phyloP scores from a whole-genome alignment of 2,329 filamentous ascomycete species.

The Tolypocladium paradoxum region DNA sequence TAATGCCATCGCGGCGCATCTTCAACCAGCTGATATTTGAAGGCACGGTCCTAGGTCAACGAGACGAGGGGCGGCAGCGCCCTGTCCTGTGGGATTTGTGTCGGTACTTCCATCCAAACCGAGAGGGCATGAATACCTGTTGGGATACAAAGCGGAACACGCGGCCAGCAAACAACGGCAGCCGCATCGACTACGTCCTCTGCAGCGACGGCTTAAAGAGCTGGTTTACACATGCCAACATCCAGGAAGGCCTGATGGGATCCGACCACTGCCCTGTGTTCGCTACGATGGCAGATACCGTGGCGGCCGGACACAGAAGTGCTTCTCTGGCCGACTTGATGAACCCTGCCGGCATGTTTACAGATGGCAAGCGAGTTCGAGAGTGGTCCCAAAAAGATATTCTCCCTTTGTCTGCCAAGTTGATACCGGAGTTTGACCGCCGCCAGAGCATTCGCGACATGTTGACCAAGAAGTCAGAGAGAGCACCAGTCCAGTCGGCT shows the following conservation, averaged over 20 bases:
- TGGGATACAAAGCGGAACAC: conserved; percentile 94
- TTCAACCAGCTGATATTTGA: conserved; percentile 79
- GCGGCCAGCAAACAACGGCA: conserved; percentile 89
- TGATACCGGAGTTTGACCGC: conserved; percentile 80
- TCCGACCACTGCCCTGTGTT: conserved; percentile 97
- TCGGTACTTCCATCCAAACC: conserved; percentile 66
- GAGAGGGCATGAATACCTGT: conserved; percentile 89
- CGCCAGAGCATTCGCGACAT: conserved; percentile 84
- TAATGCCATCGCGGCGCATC: conserved; percentile 59
- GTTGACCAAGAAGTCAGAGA: conserved; percentile 46
- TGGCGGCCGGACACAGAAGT: conserved; percentile 38
- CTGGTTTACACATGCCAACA: conserved; percentile 74
- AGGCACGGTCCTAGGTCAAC: conserved; percentile 54
- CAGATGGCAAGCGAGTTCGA: conserved; percentile 50
- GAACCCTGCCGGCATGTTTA: conserved; percentile 66
- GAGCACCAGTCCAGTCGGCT: neutral
- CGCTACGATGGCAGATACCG: conserved; percentile 55
- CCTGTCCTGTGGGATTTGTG: conserved; percentile 77
- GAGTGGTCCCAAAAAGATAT: conserved; percentile 58
- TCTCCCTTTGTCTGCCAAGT: conserved; percentile 65
- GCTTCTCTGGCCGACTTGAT: conserved; percentile 59
- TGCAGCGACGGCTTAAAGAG: conserved; percentile 67
- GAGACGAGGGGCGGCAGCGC: conserved; percentile 57
- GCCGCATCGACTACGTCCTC: conserved; percentile 86
- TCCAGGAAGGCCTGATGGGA: conserved; percentile 87